Base-by-base conservation (phyloP, 2,329 filamentous ascomycete genomes). In the Grosmannia clavigera region DNA sequence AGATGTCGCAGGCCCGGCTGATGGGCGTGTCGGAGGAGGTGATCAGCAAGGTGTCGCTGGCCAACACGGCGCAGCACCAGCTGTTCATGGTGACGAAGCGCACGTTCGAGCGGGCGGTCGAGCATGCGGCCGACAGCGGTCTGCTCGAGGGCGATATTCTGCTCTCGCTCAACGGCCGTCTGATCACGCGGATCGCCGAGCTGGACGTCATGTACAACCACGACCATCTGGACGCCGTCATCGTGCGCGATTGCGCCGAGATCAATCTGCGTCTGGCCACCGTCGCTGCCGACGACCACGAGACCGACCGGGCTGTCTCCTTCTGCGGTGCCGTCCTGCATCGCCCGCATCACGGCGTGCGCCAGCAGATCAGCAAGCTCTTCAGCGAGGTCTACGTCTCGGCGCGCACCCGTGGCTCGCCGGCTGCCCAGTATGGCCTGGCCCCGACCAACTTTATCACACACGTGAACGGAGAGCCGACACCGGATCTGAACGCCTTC, bases 391-490 rank as follows among this genome's bases (percentile, higher is more conserved):
- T 99, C 4, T 99, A 99, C 72, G 92, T 99, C 48, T 94, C 89
- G 43, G 91, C 91, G 2, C 81, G 92, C 63, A 89, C 87, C 58
- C 81, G 90, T 54, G 91, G 90, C 35, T 92, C 87, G 2, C 90
- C 90, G 0, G 82, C 90, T 0, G 94, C 92, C 69, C 90, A 92
- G 71, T 96, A 96, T 69, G 91, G 91, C 19, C 82, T 99, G 35
- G 90, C 92, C 5, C 92, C 92, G 1, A 99, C 94, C 19, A 99
- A 97, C 73, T 99, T 99, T 74, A 89, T 99, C 72, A 95, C 92
- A 0, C 90, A 94, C 64, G 92, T 99, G 67, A 99, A 99, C 71
- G 91, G 90, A 59, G 82, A 88, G 61, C 79, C 88, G 19, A 97
- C 94, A 0, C 87, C 86, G 1, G 87, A 96, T 67, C 78, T 99